Base-by-base conservation (phyloP, 495 filamentous ascomycete species). In the Penicillium cataractarum region DNA sequence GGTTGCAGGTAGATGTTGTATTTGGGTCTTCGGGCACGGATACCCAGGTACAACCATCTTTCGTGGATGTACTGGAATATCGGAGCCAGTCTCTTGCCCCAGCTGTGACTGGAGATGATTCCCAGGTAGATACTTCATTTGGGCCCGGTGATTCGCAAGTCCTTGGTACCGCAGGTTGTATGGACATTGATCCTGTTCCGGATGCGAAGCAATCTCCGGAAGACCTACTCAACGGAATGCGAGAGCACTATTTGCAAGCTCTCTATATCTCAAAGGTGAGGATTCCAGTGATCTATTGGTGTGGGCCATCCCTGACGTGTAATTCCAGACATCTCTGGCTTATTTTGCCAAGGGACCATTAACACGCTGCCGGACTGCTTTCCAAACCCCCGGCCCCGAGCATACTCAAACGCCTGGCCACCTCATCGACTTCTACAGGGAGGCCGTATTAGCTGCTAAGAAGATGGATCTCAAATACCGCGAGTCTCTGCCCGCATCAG, bases 261-360 rank as follows among this genome's bases (percentile, higher is more conserved):
- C 80, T 98, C n/a, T 98, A 97, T 77, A 80, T 92, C 44, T 95
- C 95, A 7, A 95, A 90, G 82, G 90, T 91, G 69, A 54, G 77
- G 37, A 33, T 29, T 24, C 21, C n/a, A 12, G 6, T 51, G 6
- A 31, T 31, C n/a, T 6, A 17, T 39, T 33, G 2, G 4, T 6
- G 24, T 46, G 19, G 15, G 22, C 22, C 21, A 6, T 44, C 19
- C 49, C 64, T 73, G 56, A 66, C 68, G 27, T 57, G 21, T 55
- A 48, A 19, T 17, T 33, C 32, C 55, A 93, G 87, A 90, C 92
- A 24, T 95, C 95, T 13, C 77, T 98, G 67, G 96, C 94, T 64
- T 99, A 97, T 73, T 99, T 98, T 80, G 91, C 94, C 21, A 99
- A 99, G 80, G 95, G 95, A 2, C 92, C 95, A 4, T 81, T 98